Evolutionary conservation across 202 grass and related monocot genomes (phyloP).

Genomic region (Setaria italica): DNA sequence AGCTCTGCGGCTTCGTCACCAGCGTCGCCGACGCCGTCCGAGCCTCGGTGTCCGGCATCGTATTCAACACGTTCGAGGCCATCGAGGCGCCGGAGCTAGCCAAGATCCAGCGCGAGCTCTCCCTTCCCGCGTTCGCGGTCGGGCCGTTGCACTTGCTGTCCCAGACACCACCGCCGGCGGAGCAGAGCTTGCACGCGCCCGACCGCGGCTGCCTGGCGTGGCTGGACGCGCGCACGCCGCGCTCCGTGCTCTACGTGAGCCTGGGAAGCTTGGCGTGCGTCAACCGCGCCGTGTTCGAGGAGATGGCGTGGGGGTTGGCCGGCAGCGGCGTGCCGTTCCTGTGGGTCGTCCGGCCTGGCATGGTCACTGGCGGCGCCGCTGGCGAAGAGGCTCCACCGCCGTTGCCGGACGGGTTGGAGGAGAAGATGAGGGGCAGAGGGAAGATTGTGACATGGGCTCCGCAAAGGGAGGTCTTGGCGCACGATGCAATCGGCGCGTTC

Average conservation of each 20-base stretch:
- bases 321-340: constrained; percentile 49
- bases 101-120: constrained; percentile 34
- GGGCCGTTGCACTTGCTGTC: constrained; percentile 52
- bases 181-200: not conserved
- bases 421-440: constrained; percentile 9
- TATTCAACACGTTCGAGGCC: constrained; percentile 53
- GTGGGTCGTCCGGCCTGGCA: constrained; percentile 48
- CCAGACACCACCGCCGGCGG: not conserved
- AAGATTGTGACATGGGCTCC: constrained; percentile 64
- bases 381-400: not conserved
- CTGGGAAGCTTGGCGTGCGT: constrained; percentile 45
- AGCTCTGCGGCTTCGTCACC: not conserved
- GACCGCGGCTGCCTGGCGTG: constrained; percentile 47
- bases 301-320: constrained; percentile 51
- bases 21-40: not conserved
- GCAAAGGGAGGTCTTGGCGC: constrained; percentile 59
- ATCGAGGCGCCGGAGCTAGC: constrained; percentile 48
- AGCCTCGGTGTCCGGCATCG: constrained; percentile 34
- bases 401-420: constrained; percentile 27
- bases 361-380: not conserved
- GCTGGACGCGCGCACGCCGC: constrained; percentile 40
- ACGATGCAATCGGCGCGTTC: constrained; percentile 48
- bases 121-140: constrained; percentile 26
- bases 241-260: constrained; percentile 57
- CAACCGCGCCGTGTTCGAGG: constrained; percentile 28